Conservation (phyloP, 225 moss, liverwort and hornwort genomes). For the Marchantia polymorpha region DNA sequence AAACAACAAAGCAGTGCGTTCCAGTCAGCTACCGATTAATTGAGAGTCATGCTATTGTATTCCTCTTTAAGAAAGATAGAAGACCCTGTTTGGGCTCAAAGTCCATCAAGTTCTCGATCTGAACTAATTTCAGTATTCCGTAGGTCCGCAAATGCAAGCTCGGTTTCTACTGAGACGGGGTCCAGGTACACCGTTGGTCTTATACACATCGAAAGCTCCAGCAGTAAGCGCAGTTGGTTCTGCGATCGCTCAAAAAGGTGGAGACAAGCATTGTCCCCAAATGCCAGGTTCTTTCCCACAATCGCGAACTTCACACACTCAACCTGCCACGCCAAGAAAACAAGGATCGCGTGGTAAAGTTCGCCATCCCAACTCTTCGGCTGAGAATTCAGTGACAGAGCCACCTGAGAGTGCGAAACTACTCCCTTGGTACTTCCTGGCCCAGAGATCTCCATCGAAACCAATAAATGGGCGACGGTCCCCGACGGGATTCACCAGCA, state of each 20-base stretch:
- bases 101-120: neutral
- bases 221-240: constrained; percentile 13
- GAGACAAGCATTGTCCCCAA: constrained; percentile 16
- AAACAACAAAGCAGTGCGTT: neutral
- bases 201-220: constrained; percentile 34
- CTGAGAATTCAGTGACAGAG: constrained; percentile 21
- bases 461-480: constrained; percentile 22
- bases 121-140: constrained; percentile 1
- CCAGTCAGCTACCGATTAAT: neutral
- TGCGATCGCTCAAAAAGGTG: constrained; percentile 10
- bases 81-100: neutral
- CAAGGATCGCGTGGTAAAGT: constrained; percentile 23
- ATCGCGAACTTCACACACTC: constrained; percentile 18
- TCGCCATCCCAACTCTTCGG: constrained; percentile 4
- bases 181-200: constrained; percentile 47
- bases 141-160: constrained; percentile 59
- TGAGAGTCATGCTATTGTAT: too few relatives aligned
- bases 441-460: constrained; percentile 39
- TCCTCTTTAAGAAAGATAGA: too few relatives aligned
- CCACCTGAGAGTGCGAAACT: constrained; percentile 36
- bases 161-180: constrained; percentile 47
- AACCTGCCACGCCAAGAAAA: constrained; percentile 11
- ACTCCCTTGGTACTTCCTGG: constrained; percentile 41
- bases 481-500: constrained; percentile 20
- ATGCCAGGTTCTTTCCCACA: constrained; percentile 2